Conservation (phyloP, 192 early-diverging fungal species). For the Mortierella hygrophila region DNA sequence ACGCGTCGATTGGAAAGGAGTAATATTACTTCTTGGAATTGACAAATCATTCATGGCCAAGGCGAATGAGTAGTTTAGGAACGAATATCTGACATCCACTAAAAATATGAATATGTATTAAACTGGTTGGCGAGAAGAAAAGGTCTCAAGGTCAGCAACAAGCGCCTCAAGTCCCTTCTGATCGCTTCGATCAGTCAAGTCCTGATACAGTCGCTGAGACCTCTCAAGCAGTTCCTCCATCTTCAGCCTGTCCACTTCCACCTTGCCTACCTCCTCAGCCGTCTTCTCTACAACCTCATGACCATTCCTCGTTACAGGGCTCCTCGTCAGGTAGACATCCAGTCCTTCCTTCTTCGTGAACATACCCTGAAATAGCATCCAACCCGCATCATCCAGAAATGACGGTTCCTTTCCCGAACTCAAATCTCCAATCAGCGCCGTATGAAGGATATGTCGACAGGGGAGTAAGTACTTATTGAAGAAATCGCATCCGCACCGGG, state of each 20-base stretch:
- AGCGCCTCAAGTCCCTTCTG: neutral
- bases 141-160: neutral
- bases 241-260: neutral
- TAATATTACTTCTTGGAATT: too few relatives aligned
- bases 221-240: neutral
- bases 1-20: too few relatives aligned
- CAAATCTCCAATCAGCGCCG: neutral
- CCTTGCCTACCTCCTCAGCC: neutral
- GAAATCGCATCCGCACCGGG: neutral
- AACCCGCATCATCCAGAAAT: neutral
- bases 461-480: neutral
- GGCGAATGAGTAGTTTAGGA: too few relatives aligned
- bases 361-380: neutral
- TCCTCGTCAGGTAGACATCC: neutral
- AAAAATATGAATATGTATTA: too few relatives aligned
- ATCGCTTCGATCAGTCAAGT: neutral
- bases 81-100: too few relatives aligned
- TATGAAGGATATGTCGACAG: neutral
- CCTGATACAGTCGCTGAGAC: neutral
- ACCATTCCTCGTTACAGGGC: neutral
- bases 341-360: neutral
- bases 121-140: neutral
- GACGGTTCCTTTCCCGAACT: neutral
- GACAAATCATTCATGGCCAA: too few relatives aligned
- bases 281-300: neutral